Conservation (phyloP, 768 basidiomycete genomes). For the Boletus speciosus region DNA sequence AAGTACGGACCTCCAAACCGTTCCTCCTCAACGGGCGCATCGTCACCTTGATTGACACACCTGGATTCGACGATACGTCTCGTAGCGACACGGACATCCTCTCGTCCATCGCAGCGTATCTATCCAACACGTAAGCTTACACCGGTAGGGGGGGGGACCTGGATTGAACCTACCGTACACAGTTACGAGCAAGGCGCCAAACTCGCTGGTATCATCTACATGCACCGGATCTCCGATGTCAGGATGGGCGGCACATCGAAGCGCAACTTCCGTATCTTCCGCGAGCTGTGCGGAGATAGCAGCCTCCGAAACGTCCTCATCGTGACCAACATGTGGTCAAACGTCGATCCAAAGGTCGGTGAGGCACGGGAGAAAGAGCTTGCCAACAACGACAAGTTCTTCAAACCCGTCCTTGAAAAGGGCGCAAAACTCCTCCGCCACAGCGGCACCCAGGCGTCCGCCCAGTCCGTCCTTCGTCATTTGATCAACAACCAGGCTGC, state of each 20-base stretch:
- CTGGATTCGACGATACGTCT: conserved; percentile 56
- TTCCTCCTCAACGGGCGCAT: conserved; percentile 44
- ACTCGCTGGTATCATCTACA: conserved; percentile 52
- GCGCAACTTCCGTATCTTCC: conserved; percentile 50
- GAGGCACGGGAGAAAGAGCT: conserved; percentile 47
- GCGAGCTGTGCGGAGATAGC: conserved; percentile 49
- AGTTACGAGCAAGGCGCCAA: conserved; percentile 36
- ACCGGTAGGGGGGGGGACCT: not conserved
- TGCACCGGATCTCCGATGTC: conserved; percentile 52
- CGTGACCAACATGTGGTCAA: conserved; percentile 54
- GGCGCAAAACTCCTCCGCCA: conserved; percentile 46
- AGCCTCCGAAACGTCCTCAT: conserved; percentile 50
- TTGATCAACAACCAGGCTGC: conserved; percentile 40
- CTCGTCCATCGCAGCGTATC: conserved; percentile 44
- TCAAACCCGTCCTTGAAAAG: conserved; percentile 49
- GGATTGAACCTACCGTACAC: not conserved
- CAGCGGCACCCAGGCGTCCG: conserved; percentile 38
- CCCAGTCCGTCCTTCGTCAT: conserved; percentile 39
- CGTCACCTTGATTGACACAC: conserved; percentile 55
- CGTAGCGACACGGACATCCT: conserved; percentile 50
- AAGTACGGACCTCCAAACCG: conserved; percentile 41
- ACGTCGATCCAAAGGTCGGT: conserved; percentile 38
- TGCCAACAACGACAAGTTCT: conserved; percentile 40
- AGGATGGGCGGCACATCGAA: conserved; percentile 49
- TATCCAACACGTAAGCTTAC: conserved; percentile 30